Conservation (phyloP, 2,329 filamentous ascomycete species). For the Colletotrichum sp. region DNA sequence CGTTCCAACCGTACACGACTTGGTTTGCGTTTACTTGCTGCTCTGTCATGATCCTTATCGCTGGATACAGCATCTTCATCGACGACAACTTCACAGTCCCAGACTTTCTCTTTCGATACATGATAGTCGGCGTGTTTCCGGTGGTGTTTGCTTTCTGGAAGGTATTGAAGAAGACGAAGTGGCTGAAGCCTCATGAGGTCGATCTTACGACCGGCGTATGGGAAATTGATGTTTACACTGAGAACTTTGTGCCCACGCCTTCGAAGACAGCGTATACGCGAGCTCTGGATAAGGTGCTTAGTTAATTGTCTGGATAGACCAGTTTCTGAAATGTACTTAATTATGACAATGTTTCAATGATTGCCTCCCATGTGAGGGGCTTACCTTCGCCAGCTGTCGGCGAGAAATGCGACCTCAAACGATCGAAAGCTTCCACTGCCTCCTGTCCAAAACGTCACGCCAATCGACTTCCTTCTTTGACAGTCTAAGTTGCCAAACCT, state of each 20-base stretch:
- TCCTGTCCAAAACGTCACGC: background rate
- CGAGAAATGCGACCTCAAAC: background rate
- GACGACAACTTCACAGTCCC: background rate
- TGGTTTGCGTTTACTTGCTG: background rate
- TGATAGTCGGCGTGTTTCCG: background rate
- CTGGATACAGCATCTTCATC: background rate
- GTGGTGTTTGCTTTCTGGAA: background rate
- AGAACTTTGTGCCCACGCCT: background rate
- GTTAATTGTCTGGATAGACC: too few relatives aligned
- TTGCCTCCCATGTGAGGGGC: too few relatives aligned
- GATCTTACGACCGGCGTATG: background rate
- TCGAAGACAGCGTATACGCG: background rate
- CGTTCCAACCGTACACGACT: background rate
- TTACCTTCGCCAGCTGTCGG: background rate
- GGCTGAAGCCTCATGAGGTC: background rate
- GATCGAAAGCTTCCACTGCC: background rate
- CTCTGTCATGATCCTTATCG: background rate
- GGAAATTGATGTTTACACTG: background rate
- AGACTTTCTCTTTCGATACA: background rate
- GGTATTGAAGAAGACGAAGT: background rate
- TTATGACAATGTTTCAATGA: too few relatives aligned
- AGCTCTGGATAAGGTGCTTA: rapidly evolving
- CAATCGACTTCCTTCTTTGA: background rate
- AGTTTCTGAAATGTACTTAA: too few relatives aligned
- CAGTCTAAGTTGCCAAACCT: background rate